phyloP scores from a whole-genome alignment of 2,329 filamentous ascomycete species.

The Phyllosticta capitalensis region DNA sequence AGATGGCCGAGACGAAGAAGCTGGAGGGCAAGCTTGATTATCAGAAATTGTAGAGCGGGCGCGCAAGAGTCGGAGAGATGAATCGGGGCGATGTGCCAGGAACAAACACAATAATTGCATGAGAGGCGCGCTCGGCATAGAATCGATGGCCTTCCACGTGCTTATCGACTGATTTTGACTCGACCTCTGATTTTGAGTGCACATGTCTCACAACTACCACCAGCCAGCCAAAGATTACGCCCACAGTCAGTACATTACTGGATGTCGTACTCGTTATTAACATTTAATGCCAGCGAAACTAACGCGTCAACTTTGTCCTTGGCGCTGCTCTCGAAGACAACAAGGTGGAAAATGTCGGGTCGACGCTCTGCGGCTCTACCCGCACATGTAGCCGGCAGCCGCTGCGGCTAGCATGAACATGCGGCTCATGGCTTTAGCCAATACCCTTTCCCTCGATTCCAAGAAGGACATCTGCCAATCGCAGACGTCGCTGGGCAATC shows the following conservation, averaged over 20 bases:
- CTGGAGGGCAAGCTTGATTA: constrained; percentile 97
- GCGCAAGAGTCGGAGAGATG: too few species aligned
- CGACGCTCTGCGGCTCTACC: background rate
- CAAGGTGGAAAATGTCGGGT: background rate
- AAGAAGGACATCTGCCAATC: background rate
- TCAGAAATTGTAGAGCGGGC: constrained; percentile 64
- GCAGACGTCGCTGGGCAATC: background rate
- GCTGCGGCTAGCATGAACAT: background rate
- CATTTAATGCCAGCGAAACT: background rate
- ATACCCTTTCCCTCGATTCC: background rate
- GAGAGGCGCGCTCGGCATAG: constrained; percentile 2
- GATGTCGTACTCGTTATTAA: background rate
- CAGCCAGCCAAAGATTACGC: background rate
- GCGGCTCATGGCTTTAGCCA: background rate
- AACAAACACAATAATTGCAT: constrained; percentile 4
- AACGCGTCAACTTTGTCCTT: background rate
- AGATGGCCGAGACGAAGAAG: constrained; percentile 97
- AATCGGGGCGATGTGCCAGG: background rate
- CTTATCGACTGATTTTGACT: background rate
- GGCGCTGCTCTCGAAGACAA: background rate
- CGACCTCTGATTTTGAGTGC: background rate
- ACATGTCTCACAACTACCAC: background rate
- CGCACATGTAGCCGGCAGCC: background rate
- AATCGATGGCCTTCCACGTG: background rate
- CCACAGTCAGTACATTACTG: background rate